Evolutionary conservation across 2,329 filamentous ascomycete species (phyloP), one percentile per base, ranked within the genome.

Genomic region (Rhinocladiella similis): DNA sequence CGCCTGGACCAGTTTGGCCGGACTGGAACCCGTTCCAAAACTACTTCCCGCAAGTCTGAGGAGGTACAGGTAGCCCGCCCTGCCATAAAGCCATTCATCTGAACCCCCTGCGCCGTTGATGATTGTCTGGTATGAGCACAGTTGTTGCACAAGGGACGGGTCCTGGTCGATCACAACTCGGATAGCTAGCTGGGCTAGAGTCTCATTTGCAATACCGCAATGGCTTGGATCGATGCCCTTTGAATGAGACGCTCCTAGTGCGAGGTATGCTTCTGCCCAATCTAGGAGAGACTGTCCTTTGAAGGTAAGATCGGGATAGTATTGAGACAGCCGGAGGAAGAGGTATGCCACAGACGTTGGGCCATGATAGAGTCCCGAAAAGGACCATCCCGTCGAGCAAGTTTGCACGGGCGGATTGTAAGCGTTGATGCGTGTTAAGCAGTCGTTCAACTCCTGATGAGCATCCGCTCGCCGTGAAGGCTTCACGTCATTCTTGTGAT

Each of bases 41-140:
- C 79, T 80, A 25, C 79, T 77, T 19, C 80, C 80, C 33, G 88
- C 82, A 56, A 89, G 72, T 1, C 88, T 78, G 39, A 90, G 77
- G 42, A 89, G 74, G 67, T 89, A 90, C 20, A 90, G 74, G 51
- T 84, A 82, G 0, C 87, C 87, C 1, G 87, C 84, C 10, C 85
- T 79, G 5, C 88, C 88, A 67, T 86, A 85, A 5, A 88, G 72
- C 69, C 86, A 80, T 66, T 90, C 87, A 52, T 87, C 83, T 42
- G 77, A 78, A 46, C 82, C 76, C 5, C 69, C 73, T 9, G 74
- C 70, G 25, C 61, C 53, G 27, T 53, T 54, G 20, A 54, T 43
- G 14, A 54, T 54, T 18, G 50, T 27, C 16, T 61, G 56, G 20
- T 57, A 57, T 2, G 55, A 47, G 47, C 59, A 65, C 3, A 68